These are phyloP conservation scores for Penstemon barbatus DNA, from an alignment of 257 asterid genomes.

Conservation along the genomic window DNA sequence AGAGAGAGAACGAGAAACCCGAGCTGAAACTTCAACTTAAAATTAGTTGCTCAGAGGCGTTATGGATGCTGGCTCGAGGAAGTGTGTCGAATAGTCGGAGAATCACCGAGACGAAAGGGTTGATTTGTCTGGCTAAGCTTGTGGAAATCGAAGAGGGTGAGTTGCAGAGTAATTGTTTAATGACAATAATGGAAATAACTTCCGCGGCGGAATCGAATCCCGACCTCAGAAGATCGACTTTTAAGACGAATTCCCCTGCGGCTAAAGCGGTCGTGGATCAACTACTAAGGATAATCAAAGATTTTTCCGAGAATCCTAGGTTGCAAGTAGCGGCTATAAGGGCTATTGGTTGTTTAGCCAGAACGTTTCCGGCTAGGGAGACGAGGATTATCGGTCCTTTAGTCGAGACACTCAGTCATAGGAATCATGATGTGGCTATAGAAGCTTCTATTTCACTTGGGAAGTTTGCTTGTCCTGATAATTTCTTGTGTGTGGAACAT, in stretches of 20 bases:
- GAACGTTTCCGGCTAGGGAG: conserved; percentile 78
- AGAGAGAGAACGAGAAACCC: conserved; percentile 60
- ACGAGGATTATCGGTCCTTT: conserved; percentile 55
- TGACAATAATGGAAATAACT: conserved; percentile 72
- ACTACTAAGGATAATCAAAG: conserved; percentile 57
- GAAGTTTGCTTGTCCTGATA: conserved; percentile 61
- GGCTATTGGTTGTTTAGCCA: conserved; percentile 64
- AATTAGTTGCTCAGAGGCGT: conserved; percentile 61
- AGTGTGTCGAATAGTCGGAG: conserved; percentile 60
- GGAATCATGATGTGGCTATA: conserved; percentile 52
- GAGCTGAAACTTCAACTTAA: conserved; percentile 59
- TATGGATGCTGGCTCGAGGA: conserved; percentile 78
- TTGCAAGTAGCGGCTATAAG: conserved; percentile 49
- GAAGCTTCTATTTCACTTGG: conserved; percentile 68
- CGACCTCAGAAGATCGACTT: conserved; percentile 64
- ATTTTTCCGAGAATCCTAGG: conserved; percentile 30
- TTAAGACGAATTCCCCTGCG: conserved; percentile 72
- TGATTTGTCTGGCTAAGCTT: conserved; percentile 75
- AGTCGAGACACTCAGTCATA: conserved; percentile 50
- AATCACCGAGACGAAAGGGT: conserved; percentile 69
- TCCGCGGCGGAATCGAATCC: conserved; percentile 64
- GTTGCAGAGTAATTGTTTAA: conserved; percentile 55
- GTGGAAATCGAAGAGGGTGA: conserved; percentile 67
- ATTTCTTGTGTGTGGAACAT: conserved; percentile 58
- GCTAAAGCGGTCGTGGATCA: conserved; percentile 79